Conservation (phyloP, 1,284 basidiomycete species). For the Tilletia walkeri region DNA sequence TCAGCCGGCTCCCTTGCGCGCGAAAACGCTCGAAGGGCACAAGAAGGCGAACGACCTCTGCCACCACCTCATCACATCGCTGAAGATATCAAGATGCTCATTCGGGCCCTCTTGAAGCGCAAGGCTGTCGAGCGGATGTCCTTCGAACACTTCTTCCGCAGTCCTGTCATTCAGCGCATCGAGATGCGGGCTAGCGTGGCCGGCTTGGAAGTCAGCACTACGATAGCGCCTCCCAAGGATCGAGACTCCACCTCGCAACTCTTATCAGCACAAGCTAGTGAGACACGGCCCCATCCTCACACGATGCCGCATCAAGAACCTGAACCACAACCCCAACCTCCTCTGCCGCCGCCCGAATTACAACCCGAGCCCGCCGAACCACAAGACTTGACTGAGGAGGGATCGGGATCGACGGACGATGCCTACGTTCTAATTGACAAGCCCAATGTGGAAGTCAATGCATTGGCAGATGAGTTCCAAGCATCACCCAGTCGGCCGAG, state of each 20-base stretch:
- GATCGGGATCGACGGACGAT: conserved; percentile 53
- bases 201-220: conserved; percentile 12
- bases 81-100: conserved; percentile 81
- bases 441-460: conserved; percentile 63
- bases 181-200: conserved; percentile 10
- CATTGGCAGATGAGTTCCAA: conserved; percentile 60
- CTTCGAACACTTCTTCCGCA: conserved; percentile 86
- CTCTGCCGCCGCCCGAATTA: background rate
- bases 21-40: conserved; percentile 40
- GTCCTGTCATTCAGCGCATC: conserved; percentile 15
- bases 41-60: conserved; percentile 42
- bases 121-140: conserved; percentile 79
- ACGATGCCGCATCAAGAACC: background rate
- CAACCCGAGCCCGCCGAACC: background rate
- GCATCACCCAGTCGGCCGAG: conserved; percentile 29
- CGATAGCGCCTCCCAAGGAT: background rate
- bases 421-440: conserved; percentile 65
- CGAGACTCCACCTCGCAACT: background rate
- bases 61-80: conserved; percentile 63
- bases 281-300: background rate
- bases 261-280: background rate
- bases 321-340: background rate
- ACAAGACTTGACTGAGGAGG: conserved; percentile 17
- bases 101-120: conserved; percentile 77
- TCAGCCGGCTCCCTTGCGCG: conserved; percentile 42